phyloP scores from a whole-genome alignment of 495 filamentous ascomycete species.

The Podospora pseudoanserina region DNA sequence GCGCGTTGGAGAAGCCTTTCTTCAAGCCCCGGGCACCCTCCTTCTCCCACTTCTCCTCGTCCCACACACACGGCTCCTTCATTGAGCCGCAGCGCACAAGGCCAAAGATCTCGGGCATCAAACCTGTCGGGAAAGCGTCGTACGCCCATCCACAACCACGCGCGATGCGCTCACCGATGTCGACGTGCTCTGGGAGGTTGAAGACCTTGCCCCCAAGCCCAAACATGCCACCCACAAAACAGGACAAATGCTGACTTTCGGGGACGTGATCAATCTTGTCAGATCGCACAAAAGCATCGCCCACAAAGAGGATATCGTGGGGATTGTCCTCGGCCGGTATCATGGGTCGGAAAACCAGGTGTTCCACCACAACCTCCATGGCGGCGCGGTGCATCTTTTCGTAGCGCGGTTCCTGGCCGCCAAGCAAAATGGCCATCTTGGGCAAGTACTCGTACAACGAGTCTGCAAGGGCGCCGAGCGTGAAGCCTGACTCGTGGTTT shows the following conservation, averaged over 20 bases:
- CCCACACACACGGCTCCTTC: slow-evolving; percentile 20
- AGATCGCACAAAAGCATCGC: slow-evolving; percentile 31
- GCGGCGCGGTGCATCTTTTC: slow-evolving; percentile 48
- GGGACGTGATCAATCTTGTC: slow-evolving; percentile 27
- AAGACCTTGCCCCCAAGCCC: slow-evolving; percentile 79
- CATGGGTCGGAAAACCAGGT: slow-evolving; percentile 65
- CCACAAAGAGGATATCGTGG: slow-evolving; percentile 65
- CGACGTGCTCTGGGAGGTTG: slow-evolving; percentile 62
- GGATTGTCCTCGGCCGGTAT: slow-evolving; percentile 51
- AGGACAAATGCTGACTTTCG: slow-evolving; percentile 52
- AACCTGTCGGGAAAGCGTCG: slow-evolving; percentile 66
- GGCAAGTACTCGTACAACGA: slow-evolving; percentile 88
- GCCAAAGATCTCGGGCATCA: slow-evolving; percentile 79
- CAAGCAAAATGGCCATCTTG: slow-evolving; percentile 53
- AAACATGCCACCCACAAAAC: slow-evolving; percentile 91
- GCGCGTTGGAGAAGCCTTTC: slow-evolving; percentile 46
- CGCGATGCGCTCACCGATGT: slow-evolving; percentile 70
- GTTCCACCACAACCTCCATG: slow-evolving; percentile 58
- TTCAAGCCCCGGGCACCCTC: slow-evolving; percentile 44
- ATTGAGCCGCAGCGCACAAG: slow-evolving; percentile 41
- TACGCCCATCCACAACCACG: slow-evolving; percentile 93
- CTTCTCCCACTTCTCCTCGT: slow-evolving; percentile 27
- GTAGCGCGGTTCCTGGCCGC: slow-evolving; percentile 40
- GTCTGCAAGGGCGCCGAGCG: slow-evolving; percentile 69
- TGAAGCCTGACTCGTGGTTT: slow-evolving; percentile 46